phyloP scores from a whole-genome alignment of 169 alveolate genomes.

The Perkinsus marinus region DNA sequence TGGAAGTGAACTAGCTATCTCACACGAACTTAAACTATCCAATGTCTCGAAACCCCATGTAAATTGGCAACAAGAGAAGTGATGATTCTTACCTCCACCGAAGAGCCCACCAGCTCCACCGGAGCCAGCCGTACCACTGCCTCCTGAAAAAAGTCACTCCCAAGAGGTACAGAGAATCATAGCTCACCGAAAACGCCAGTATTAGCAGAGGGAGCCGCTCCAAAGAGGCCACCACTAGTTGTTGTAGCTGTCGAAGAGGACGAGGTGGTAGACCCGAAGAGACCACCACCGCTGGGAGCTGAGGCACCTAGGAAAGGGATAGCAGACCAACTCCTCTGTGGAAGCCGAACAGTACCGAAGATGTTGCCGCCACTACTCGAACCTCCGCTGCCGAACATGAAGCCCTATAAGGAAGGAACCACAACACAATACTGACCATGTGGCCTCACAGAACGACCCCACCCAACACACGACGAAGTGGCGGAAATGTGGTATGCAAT shows the following conservation, averaged over 20 bases:
- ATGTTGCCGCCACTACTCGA: background rate
- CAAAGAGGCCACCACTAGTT: background rate
- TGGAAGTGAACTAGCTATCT: too few relatives aligned
- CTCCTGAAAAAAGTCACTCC: too few relatives aligned
- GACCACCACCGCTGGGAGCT: background rate
- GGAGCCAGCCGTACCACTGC: too few relatives aligned
- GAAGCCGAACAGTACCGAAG: background rate
- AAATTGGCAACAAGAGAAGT: too few relatives aligned
- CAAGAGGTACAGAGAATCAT: too few relatives aligned
- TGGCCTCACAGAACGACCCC: background rate
- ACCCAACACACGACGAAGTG: background rate
- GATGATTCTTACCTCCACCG: too few relatives aligned
- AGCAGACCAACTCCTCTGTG: background rate
- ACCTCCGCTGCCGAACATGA: background rate
- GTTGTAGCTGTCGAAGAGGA: too few relatives aligned
- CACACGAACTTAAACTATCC: too few relatives aligned
- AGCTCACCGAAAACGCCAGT: background rate
- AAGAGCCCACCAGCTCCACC: too few relatives aligned
- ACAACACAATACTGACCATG: background rate
- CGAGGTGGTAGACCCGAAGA: background rate
- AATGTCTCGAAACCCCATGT: too few relatives aligned
- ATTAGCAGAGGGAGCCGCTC: background rate
- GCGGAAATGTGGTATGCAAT: background rate
- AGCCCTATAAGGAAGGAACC: background rate
- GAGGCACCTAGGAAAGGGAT: background rate